Evolutionary conservation across 768 basidiomycete species (phyloP).

Genomic region (Tubosaeta sp.): DNA sequence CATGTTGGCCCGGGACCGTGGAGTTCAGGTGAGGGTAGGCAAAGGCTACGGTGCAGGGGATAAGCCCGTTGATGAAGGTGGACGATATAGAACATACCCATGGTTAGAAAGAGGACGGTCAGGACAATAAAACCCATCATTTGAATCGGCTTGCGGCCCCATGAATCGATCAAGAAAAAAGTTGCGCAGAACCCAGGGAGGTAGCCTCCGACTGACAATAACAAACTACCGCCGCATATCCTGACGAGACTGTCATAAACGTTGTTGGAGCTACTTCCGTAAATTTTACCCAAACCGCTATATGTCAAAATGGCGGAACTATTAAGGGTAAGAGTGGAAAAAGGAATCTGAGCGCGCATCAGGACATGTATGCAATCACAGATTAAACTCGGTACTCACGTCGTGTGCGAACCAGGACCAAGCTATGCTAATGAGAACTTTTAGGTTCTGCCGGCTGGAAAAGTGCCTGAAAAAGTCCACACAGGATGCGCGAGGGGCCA

Average conservation of each 20-base stretch:
- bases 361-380: neutral
- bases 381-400: conserved; percentile 35
- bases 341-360: conserved; percentile 57
- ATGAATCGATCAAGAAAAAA: conserved; percentile 61
- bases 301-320: conserved; percentile 67
- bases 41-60: conserved; percentile 42
- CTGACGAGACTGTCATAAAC: conserved; percentile 24
- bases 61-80: neutral
- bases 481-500: conserved; percentile 61
- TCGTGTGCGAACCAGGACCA: conserved; percentile 93
- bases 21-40: conserved; percentile 55
- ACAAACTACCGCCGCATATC: conserved; percentile 18
- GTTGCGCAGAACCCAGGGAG: conserved; percentile 58
- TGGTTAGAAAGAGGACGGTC: conserved; percentile 59
- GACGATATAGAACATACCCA: conserved; percentile 46
- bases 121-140: conserved; percentile 66
- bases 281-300: conserved; percentile 59
- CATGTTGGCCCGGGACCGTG: conserved; percentile 47
- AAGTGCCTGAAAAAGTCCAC: conserved; percentile 68
- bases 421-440: conserved; percentile 69
- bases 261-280: conserved; percentile 5
- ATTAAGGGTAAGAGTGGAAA: conserved; percentile 85
- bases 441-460: conserved; percentile 68
- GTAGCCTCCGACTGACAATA: conserved; percentile 17
- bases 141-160: conserved; percentile 74